Evolutionary conservation across 2,329 filamentous ascomycete species (phyloP), one percentile per base, ranked within the genome.

Genomic region (Tolypocladium capitatum): DNA sequence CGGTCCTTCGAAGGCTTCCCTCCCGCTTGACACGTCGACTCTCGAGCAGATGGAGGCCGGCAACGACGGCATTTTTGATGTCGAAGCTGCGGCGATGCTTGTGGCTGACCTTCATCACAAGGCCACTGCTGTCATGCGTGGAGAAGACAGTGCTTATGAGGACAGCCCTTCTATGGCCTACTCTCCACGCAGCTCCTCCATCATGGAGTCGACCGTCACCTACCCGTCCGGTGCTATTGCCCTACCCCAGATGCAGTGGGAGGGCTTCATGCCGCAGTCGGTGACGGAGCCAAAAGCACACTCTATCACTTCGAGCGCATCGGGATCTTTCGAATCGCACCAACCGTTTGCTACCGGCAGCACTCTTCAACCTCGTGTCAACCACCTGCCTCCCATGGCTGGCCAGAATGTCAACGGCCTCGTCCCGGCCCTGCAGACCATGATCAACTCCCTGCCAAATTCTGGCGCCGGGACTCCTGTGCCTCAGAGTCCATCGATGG

Each of bases 71-170:
- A 84, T 91, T 69, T 90, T 96, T 62, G 92, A 96, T 65, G 85
- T 96, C 61, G 91, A 98, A 75, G 89, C 91, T 59, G 92, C 92
- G 57, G 92, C 92, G 57, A 96, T 97, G 88, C 80, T 98, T 66
- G 94, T 98, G 73, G 92, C 91, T 63, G 90, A 97, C 70, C 84
- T 97, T 63, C 91, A 95, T 70, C 89, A 96, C 73, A 96, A 96
- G 74, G 90, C 76, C 60, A 91, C 90, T 40, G 74, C 75, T 32
- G 81, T 81, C 58, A 87, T 80, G 68, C 76, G 78, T 49, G 68
- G 68, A 51, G 75, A 72, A 55, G 72, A 70, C 52, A 73, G 71
- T 56, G 71, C 75, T 45, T 81, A 73, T 59, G 77, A 80, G 53
- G 69, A 73, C 52, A 72, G 67, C 62, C 69, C 75, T 31, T 76